These are phyloP conservation scores for Entomortierella beljakovae DNA, from an alignment of 192 early-diverging fungal genomes.

Conservation along the genomic window DNA sequence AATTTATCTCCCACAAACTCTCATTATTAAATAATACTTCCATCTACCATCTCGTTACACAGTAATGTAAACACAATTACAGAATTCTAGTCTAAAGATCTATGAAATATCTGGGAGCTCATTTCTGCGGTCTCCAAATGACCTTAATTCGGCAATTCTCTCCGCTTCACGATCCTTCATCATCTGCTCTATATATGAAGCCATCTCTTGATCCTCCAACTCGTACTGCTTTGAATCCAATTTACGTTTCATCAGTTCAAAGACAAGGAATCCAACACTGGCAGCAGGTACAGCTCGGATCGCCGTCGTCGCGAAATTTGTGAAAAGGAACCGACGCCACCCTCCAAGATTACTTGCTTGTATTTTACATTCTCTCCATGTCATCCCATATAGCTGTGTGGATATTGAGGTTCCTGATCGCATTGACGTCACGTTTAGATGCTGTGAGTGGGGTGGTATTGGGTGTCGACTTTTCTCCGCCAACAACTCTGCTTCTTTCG, in stretches of 20 bases:
- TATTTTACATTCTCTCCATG: constrained; percentile 65
- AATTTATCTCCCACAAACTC: no score
- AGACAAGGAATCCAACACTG: constrained; percentile 71
- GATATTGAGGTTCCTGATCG: constrained; percentile 29
- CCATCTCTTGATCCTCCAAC: constrained; percentile 48
- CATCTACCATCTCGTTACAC: no score
- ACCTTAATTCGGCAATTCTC: constrained; percentile 11
- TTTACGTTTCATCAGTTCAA: constrained; percentile 71
- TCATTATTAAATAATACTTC: no score
- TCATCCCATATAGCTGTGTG: constrained; percentile 59
- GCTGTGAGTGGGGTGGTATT: constrained; percentile 40
- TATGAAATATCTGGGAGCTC: background rate
- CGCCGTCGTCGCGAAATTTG: constrained; percentile 63
- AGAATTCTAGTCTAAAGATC: no score
- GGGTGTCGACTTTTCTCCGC: constrained; percentile 39
- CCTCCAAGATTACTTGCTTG: constrained; percentile 54
- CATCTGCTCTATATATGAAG: constrained; percentile 35
- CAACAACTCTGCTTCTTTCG: constrained; percentile 69
- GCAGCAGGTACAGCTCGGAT: constrained; percentile 67
- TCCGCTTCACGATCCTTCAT: constrained; percentile 40
- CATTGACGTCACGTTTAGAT: constrained; percentile 53
- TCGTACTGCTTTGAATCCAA: constrained; percentile 60
- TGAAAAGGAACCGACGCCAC: constrained; percentile 61
- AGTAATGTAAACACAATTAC: no score
- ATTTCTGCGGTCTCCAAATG: background rate